Conservation (phyloP, 2,329 filamentous ascomycete genomes). For the Arachnomyces sp. region DNA sequence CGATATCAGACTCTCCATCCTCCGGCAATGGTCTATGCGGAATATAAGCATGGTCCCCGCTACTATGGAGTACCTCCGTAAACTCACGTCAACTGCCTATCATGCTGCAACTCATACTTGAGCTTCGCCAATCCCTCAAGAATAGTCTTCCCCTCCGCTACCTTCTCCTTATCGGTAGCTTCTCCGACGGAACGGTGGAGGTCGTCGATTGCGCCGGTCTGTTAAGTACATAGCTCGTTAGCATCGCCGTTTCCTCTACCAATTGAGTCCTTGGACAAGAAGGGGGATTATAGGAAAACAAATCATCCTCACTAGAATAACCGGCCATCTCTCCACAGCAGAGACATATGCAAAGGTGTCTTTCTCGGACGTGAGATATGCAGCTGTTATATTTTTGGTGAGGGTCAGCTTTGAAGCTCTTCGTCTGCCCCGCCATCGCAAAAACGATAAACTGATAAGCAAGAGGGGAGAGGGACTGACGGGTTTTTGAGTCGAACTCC, state of each 20-base stretch:
- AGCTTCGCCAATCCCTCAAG: constrained; percentile 68
- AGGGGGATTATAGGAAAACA: not conserved
- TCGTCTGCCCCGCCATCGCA: constrained; percentile 3
- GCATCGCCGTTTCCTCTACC: constrained; percentile 11
- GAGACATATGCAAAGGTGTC: constrained; percentile 82
- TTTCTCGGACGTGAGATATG: constrained; percentile 69
- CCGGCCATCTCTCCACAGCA: constrained; percentile 79
- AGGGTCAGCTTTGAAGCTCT: constrained; percentile 10
- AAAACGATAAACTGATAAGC: constrained; percentile 1
- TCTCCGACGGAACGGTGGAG: constrained; percentile 56
- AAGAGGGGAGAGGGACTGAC: constrained; percentile 41
- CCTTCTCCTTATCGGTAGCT: constrained; percentile 50
- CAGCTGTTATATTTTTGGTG: constrained; percentile 44
- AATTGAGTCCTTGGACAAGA: constrained; percentile 7
- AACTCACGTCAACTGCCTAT: constrained; percentile 65
- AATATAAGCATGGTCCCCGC: not conserved
- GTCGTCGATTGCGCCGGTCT: constrained; percentile 92
- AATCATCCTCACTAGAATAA: constrained; percentile 65
- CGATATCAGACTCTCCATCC: constrained; percentile 68
- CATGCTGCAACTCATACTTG: constrained; percentile 93
- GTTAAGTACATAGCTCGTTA: constrained; percentile 3
- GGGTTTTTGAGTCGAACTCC: constrained; percentile 66
- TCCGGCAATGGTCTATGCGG: constrained; percentile 58
- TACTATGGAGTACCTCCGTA: not conserved
- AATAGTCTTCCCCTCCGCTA: constrained; percentile 77